A percentile compares a stretch with the other conserved stretches of the same genome.
phyloP scores from a whole-genome alignment of 2,329 filamentous ascomycete genomes.

The Cytospora mali region DNA sequence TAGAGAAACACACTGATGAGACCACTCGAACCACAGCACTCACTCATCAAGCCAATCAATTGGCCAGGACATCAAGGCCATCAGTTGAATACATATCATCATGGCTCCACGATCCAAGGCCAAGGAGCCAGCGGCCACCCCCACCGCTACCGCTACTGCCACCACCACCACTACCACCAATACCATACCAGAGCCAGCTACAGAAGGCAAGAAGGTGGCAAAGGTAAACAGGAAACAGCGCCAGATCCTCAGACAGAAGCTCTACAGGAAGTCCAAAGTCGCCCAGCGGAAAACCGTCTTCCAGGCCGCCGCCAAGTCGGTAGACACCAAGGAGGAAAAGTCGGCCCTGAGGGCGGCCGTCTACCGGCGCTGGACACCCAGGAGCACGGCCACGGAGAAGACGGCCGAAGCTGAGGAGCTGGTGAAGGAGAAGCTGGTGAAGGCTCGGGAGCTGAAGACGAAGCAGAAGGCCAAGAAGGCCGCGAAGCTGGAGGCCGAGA shows the following conservation, averaged over 20 bases:
- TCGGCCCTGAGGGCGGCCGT: constrained; percentile 2
- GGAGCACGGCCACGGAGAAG: constrained; percentile 3
- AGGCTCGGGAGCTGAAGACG: constrained; percentile 19
- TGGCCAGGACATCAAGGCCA: not conserved
- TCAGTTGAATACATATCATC: not conserved
- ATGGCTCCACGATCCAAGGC: constrained; percentile 20
- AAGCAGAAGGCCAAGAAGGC: not conserved
- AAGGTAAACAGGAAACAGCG: constrained; percentile 12
- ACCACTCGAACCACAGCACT: not conserved
- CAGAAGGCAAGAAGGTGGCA: constrained; percentile 1
- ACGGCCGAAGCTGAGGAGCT: constrained; percentile 20
- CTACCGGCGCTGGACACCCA: constrained; percentile 21
- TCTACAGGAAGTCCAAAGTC: constrained; percentile 15
- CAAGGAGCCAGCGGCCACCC: constrained; percentile 3
- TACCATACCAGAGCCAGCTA: not conserved
- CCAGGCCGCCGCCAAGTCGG: constrained; percentile 6
- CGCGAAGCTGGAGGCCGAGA: constrained; percentile 5
- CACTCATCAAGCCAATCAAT: not conserved
- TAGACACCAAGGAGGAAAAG: constrained; percentile 15
- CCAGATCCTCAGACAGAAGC: constrained; percentile 9
- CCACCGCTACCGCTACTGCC: not conserved
- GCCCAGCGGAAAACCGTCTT: constrained; percentile 8
- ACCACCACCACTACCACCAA: not conserved
- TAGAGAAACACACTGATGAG: not conserved
- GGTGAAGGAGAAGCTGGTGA: constrained; percentile 20